Conservation (phyloP, 441 rosid genomes). For the Adansonia madagascariensis region DNA sequence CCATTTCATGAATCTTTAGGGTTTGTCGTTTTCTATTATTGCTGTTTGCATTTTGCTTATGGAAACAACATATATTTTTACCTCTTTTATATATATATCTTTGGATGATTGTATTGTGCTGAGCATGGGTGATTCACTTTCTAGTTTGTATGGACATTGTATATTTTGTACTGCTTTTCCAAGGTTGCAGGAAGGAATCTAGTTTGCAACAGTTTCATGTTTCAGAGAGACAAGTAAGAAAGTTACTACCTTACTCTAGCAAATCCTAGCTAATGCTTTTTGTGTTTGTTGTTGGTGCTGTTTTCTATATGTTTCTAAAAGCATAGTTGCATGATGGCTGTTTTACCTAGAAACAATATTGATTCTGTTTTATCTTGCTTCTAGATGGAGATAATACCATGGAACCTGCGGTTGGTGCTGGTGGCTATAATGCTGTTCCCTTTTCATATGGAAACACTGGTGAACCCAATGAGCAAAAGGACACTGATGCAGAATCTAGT, state of each 20-base stretch:
- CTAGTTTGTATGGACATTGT: constrained; percentile 36
- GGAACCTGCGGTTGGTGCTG: constrained; percentile 41
- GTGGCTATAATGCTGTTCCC: constrained; percentile 58
- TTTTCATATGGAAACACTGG: constrained; percentile 71
- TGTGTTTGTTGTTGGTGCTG: constrained; percentile 11
- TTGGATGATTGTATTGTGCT: constrained; percentile 21
- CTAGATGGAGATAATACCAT: constrained; percentile 51
- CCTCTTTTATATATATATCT: not conserved
- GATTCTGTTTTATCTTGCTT: constrained; percentile 27
- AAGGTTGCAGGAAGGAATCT: constrained; percentile 65
- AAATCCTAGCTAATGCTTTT: constrained; percentile 4
- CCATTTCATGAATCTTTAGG: not conserved
- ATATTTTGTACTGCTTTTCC: constrained; percentile 39
- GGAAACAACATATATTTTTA: not conserved
- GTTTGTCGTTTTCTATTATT: not conserved
- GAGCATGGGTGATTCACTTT: constrained; percentile 13
- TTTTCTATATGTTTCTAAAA: constrained; percentile 20
- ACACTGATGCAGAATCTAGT: constrained; percentile 50
- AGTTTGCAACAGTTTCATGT: constrained; percentile 55
- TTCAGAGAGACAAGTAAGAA: constrained; percentile 66
- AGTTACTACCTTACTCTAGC: constrained; percentile 19
- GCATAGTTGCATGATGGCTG: not conserved
- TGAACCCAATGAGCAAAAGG: constrained; percentile 47
- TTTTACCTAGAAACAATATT: constrained; percentile 8
- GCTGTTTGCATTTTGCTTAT: not conserved